Evolutionary conservation across 2,329 filamentous ascomycete species (phyloP).

Genomic region (Paraphaeosphaeria minitans): DNA sequence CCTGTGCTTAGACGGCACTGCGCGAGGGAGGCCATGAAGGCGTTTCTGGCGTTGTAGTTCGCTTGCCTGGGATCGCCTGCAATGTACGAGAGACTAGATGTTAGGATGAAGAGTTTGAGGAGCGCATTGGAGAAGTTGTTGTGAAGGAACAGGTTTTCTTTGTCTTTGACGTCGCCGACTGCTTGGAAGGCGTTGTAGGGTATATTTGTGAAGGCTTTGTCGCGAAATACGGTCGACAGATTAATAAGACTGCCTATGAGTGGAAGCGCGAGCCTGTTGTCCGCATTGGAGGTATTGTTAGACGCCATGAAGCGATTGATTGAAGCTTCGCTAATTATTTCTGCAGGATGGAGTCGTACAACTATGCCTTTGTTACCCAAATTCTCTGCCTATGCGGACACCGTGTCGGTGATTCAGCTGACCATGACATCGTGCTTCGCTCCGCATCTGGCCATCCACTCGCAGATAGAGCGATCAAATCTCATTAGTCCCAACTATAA

Average conservation of each 20-base stretch:
- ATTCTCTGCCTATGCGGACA: slow-evolving; percentile 18
- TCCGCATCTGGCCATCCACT: slow-evolving; percentile 24
- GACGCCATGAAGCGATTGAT: not conserved
- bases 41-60: slow-evolving; percentile 25
- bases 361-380: slow-evolving; percentile 11
- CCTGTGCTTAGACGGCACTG: slow-evolving; percentile 46
- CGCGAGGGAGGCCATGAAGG: slow-evolving; percentile 50
- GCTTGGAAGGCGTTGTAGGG: slow-evolving; percentile 10
- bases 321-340: slow-evolving; percentile 14
- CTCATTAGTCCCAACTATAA: slow-evolving; percentile 26
- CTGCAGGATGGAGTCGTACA: slow-evolving; percentile 5
- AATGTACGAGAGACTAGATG: slow-evolving; percentile 19
- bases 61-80: slow-evolving; percentile 23
- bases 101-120: slow-evolving; percentile 28
- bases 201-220: slow-evolving; percentile 19
- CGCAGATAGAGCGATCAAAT: slow-evolving; percentile 18
- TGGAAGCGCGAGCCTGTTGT: slow-evolving; percentile 3
- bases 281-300: not conserved
- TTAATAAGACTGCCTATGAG: slow-evolving; percentile 21
- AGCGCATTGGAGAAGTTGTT: slow-evolving; percentile 11
- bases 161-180: slow-evolving; percentile 18
- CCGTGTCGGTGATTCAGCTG: slow-evolving; percentile 46
- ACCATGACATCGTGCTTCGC: slow-evolving; percentile 34
- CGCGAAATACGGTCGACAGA: slow-evolving; percentile 17
- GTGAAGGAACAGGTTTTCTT: slow-evolving; percentile 18